phyloP scores from a whole-genome alignment of 495 filamentous ascomycete species.

The Tuber calosporum region DNA sequence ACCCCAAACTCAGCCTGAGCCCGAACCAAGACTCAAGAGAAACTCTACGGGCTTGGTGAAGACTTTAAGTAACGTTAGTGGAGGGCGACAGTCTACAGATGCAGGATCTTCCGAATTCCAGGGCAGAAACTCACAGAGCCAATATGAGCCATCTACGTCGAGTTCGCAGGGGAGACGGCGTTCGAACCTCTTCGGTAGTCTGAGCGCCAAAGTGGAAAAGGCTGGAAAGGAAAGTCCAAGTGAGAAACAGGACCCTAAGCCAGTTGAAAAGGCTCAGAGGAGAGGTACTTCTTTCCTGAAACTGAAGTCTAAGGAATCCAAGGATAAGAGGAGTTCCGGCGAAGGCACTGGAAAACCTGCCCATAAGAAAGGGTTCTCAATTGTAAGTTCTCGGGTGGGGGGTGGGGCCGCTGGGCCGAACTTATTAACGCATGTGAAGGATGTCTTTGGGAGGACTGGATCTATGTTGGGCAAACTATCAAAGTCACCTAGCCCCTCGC shows the following conservation, averaged over 20 bases:
- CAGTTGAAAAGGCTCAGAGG: slow-evolving; percentile 20
- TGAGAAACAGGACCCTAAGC: slow-evolving; percentile 10
- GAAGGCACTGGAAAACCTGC: slow-evolving; percentile 16
- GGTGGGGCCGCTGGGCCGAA: background rate
- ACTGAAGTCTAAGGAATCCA: slow-evolving; percentile 24
- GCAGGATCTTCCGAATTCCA: slow-evolving; percentile 6
- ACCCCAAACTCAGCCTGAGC: slow-evolving; percentile 13
- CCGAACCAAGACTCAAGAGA: slow-evolving; percentile 17
- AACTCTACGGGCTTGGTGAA: slow-evolving; percentile 23
- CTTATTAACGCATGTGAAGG: slow-evolving; percentile 13
- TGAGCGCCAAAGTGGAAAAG: slow-evolving; percentile 18
- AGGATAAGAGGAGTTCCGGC: slow-evolving; percentile 23
- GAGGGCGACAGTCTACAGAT: slow-evolving; percentile 10
- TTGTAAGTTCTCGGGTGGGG: slow-evolving; percentile 11
- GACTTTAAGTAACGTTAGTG: slow-evolving; percentile 32
- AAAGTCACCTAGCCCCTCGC: slow-evolving; percentile 13
- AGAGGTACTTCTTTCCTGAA: slow-evolving; percentile 27
- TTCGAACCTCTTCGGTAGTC: slow-evolving; percentile 20
- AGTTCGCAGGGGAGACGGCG: slow-evolving; percentile 30
- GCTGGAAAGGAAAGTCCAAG: slow-evolving; percentile 5
- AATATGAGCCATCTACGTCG: slow-evolving; percentile 27
- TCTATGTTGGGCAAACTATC: slow-evolving; percentile 34
- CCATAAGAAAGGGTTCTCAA: slow-evolving; percentile 34
- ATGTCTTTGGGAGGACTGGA: slow-evolving; percentile 34
- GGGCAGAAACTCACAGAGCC: slow-evolving; percentile 1